Conservation (phyloP, 2,329 filamentous ascomycete genomes). For the Penicillium nordicum region DNA sequence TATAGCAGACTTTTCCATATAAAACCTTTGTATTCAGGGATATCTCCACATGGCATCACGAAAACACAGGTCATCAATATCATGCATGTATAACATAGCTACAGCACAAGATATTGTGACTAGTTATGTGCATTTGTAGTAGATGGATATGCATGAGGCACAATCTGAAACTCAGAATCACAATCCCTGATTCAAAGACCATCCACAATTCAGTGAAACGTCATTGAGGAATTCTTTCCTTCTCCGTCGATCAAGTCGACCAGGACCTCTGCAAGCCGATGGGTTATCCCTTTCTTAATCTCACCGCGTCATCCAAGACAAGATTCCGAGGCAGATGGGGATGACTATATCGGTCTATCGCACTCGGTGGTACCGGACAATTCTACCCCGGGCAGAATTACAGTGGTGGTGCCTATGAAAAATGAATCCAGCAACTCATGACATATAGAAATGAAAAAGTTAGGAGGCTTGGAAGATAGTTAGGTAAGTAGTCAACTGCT, state of each 20-base stretch:
- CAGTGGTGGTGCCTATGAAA: slow-evolving; percentile 34
- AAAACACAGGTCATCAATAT: too few relatives aligned
- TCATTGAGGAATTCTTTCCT: slow-evolving; percentile 16
- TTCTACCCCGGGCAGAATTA: slow-evolving; percentile 4
- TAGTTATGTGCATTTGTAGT: too few relatives aligned
- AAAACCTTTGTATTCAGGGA: too few relatives aligned
- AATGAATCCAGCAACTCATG: slow-evolving; percentile 6
- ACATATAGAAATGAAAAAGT: too few relatives aligned
- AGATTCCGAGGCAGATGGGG: slow-evolving; percentile 20
- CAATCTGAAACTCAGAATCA: slow-evolving; percentile 9
- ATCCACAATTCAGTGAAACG: slow-evolving; percentile 11
- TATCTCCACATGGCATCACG: too few relatives aligned
- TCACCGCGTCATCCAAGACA: slow-evolving; percentile 18
- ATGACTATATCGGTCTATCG: slow-evolving; percentile 10
- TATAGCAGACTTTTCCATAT: too few relatives aligned
- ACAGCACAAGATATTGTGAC: too few relatives aligned
- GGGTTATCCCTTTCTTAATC: slow-evolving; percentile 18
- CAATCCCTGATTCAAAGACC: slow-evolving; percentile 22
- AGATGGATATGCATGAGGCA: background rate
- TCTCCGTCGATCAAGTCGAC: slow-evolving; percentile 5
- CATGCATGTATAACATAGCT: too few relatives aligned
- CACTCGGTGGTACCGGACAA: background rate
- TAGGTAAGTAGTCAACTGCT: too few relatives aligned
- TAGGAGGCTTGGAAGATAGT: too few relatives aligned
- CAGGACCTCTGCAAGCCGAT: slow-evolving; percentile 5